Percentiles rank a stretch among this genome's conserved stretches.
Conservation (phyloP, 106 monocot genomes). For the Iris macrosiphon region DNA sequence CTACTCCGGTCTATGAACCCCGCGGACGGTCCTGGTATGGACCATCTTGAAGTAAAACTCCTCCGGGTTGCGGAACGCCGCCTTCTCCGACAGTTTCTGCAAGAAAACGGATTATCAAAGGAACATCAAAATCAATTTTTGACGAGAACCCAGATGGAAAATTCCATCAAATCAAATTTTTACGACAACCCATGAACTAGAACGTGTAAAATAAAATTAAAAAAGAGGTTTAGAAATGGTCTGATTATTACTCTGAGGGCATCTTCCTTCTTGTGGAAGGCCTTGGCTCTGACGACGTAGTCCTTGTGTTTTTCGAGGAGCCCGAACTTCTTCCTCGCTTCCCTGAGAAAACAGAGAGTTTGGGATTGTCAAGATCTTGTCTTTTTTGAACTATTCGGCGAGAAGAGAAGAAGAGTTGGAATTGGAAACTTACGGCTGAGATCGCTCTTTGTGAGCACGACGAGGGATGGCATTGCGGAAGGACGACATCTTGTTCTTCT, state of each 20-base stretch:
- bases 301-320: conserved; percentile 98
- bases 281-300: conserved; percentile 69
- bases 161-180: neutral
- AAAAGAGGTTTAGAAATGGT: neutral
- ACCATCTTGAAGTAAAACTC: conserved; percentile 98
- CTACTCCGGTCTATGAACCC: conserved; percentile 70
- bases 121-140: too few species aligned
- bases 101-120: neutral
- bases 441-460: conserved; percentile 87
- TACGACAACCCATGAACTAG: neutral
- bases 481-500: conserved; percentile 97
- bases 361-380: too few species aligned
- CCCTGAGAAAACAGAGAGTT: conserved; percentile 33
- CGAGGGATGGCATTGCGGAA: conserved; percentile 72
- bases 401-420: neutral
- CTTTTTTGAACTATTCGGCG: too few species aligned
- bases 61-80: conserved; percentile 78
- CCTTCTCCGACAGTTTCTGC: conserved; percentile 85
- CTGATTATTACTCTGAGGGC: conserved; percentile 56
- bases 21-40: conserved; percentile 55
- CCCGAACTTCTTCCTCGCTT: conserved; percentile 81
- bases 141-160: too few species aligned
- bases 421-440: conserved; percentile 70
- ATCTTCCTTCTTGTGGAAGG: conserved; percentile 77
- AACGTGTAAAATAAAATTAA: neutral